phyloP scores from a whole-genome alignment of 2,329 filamentous ascomycete species.

The Coniochaeta pulveracea region DNA sequence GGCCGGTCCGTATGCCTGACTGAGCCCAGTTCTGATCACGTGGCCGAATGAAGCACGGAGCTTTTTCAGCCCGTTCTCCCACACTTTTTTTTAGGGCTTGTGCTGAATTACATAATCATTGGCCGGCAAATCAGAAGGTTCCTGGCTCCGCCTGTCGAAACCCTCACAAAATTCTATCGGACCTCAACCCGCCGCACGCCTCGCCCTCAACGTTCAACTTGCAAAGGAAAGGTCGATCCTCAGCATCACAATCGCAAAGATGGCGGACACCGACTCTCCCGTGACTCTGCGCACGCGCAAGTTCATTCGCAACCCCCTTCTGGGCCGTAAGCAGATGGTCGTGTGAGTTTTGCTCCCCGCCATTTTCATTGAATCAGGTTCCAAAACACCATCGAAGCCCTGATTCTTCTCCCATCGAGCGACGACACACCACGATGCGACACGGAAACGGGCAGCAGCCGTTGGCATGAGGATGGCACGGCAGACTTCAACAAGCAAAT shows the following conservation, averaged over 20 bases:
- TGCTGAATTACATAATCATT: too few relatives aligned
- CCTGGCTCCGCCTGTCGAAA: too few relatives aligned
- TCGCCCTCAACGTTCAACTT: constrained; percentile 4
- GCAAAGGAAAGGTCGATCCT: constrained; percentile 4
- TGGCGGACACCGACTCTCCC: constrained; percentile 73
- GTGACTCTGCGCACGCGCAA: constrained; percentile 95
- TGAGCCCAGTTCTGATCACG: too few relatives aligned
- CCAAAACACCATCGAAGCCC: too few relatives aligned
- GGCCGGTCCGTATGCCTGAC: too few relatives aligned
- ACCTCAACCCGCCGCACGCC: not conserved
- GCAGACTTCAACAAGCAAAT: not conserved
- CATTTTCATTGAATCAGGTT: too few relatives aligned
- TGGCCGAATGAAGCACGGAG: too few relatives aligned
- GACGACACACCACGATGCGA: too few relatives aligned
- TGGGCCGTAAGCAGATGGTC: constrained; percentile 99
- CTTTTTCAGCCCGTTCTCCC: too few relatives aligned
- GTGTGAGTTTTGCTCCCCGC: constrained; percentile 56
- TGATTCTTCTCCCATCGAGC: too few relatives aligned
- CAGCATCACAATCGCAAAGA: constrained; percentile 36
- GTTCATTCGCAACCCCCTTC: constrained; percentile 99
- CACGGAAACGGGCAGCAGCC: too few relatives aligned
- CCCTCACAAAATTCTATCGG: constrained; percentile 9
- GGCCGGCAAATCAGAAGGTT: constrained; percentile 1
- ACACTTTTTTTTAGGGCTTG: constrained; percentile 28
- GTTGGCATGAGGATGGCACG: too few relatives aligned